Conservation (phyloP, 495 filamentous ascomycete genomes). For the Penicillium alfredii region DNA sequence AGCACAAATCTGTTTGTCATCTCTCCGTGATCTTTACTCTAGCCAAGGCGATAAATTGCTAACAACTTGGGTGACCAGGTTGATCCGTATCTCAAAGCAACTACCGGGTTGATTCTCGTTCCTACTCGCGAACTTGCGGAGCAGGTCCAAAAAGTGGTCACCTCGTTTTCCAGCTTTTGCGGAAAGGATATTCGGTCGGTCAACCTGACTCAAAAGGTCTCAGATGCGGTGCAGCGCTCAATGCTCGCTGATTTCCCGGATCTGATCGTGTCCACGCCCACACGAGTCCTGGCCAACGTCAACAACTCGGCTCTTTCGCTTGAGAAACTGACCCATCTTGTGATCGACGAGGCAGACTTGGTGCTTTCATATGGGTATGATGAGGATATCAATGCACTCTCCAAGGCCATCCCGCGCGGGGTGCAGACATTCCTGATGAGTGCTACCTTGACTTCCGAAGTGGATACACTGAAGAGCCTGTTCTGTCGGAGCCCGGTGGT, state of each 20-base stretch:
- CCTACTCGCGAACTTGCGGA: constrained; percentile 90
- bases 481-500: constrained; percentile 79
- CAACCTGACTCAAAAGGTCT: constrained; percentile 82
- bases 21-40: constrained; percentile 1
- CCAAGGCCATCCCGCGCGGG: constrained; percentile 70
- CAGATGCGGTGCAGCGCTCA: constrained; percentile 77
- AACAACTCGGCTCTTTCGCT: constrained; percentile 63
- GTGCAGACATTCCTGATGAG: constrained; percentile 91
- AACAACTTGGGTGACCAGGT: constrained; percentile 14
- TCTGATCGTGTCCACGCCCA: constrained; percentile 83
- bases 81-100: constrained; percentile 40
- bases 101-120: constrained; percentile 76
- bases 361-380: constrained; percentile 94
- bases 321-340: constrained; percentile 65
- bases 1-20: constrained; percentile 61
- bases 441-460: constrained; percentile 80
- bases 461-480: constrained; percentile 75
- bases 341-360: constrained; percentile 93
- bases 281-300: constrained; percentile 64
- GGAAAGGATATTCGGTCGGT: constrained; percentile 71
- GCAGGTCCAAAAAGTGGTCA: constrained; percentile 72
- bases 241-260: constrained; percentile 85
- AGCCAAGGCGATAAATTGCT: not conserved
- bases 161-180: constrained; percentile 72
- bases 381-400: constrained; percentile 73